Evolutionary conservation across 768 basidiomycete species (phyloP).

Genomic region (Lentinula boryana): DNA sequence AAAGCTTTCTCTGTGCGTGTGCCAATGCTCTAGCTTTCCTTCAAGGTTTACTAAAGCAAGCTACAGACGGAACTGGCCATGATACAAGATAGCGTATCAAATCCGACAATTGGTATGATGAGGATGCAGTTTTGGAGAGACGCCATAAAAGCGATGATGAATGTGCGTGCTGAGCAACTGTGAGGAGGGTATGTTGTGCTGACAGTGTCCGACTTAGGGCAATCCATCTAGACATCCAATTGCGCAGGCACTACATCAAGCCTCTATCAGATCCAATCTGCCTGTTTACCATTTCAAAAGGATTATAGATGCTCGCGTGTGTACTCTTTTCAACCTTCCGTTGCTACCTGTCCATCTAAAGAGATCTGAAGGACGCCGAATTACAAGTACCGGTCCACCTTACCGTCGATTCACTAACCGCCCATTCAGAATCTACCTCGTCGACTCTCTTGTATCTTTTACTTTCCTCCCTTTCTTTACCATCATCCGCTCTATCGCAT

Average conservation of each 20-base stretch:
- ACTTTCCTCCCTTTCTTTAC: conserved; percentile 57
- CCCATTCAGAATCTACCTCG: conserved; percentile 76
- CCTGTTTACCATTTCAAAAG: conserved; percentile 70
- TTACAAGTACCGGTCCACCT: conserved; percentile 58
- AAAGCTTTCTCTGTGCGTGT: conserved; percentile 77
- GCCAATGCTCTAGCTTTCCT: not conserved
- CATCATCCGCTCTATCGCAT: conserved; percentile 55
- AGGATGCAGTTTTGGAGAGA: conserved; percentile 87
- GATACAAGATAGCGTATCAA: conserved; percentile 72
- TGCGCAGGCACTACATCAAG: conserved; percentile 63
- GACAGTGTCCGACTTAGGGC: conserved; percentile 36
- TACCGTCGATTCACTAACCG: conserved; percentile 59
- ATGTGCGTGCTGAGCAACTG: conserved; percentile 36
- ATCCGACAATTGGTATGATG: conserved; percentile 71
- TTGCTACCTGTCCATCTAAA: conserved; percentile 10
- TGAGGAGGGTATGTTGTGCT: conserved; percentile 7
- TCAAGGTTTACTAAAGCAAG: not conserved
- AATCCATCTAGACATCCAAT: conserved; percentile 78
- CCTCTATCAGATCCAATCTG: conserved; percentile 30
- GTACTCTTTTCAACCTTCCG: conserved; percentile 18
- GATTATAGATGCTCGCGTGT: conserved; percentile 79
- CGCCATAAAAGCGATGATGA: conserved; percentile 58
- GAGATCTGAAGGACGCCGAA: conserved; percentile 50
- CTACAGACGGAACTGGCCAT: conserved; percentile 52
- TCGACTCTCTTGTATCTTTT: conserved; percentile 74